Conservation (phyloP, 805 yeast genomes). For the Pichia cephalocereana region DNA sequence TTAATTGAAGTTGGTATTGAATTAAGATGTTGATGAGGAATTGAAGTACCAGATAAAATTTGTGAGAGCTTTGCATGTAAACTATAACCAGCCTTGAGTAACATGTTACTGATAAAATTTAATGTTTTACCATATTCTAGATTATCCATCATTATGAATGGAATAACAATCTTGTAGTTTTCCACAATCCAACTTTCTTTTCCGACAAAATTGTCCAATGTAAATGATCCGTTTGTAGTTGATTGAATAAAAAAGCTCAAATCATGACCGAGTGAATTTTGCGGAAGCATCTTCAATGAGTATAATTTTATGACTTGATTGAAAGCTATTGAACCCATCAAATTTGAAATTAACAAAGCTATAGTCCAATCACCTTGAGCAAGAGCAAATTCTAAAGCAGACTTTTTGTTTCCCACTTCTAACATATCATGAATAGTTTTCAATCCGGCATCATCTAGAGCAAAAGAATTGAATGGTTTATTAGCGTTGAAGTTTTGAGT, state of each 20-base stretch:
- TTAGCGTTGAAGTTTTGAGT: constrained; percentile 6
- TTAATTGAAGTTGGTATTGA: constrained; percentile 29
- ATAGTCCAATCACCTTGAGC: constrained; percentile 65
- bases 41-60: constrained; percentile 23
- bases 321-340: constrained; percentile 47
- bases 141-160: constrained; percentile 23
- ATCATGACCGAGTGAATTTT: constrained; percentile 18
- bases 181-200: constrained; percentile 23
- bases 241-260: constrained; percentile 24
- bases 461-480: constrained; percentile 19
- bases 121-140: constrained; percentile 16
- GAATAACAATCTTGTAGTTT: constrained; percentile 22
- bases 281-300: constrained; percentile 13
- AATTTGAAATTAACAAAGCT: constrained; percentile 60
- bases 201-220: constrained; percentile 14
- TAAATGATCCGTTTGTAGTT: constrained; percentile 11
- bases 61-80: constrained; percentile 34
- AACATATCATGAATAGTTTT: constrained; percentile 28
- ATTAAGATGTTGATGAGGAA: constrained; percentile 15
- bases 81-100: constrained; percentile 27
- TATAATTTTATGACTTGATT: constrained; percentile 36
- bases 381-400: constrained; percentile 57
- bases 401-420: constrained; percentile 55
- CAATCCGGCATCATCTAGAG: constrained; percentile 18
- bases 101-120: constrained; percentile 27